These are phyloP conservation scores for Syzygium aqueum DNA, from an alignment of 345 rosid species.

Conservation along the genomic window DNA sequence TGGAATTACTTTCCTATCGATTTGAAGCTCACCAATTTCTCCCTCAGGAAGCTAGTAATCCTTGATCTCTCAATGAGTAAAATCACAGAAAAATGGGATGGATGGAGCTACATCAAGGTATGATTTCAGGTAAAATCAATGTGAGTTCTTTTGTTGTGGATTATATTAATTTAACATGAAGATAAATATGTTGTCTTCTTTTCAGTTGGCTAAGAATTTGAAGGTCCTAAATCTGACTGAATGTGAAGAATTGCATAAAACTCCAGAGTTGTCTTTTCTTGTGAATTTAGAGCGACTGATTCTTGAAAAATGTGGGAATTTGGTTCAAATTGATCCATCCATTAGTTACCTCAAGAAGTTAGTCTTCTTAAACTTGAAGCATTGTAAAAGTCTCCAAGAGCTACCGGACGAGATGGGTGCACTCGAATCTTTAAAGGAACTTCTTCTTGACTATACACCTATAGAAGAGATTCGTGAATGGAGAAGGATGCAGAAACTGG, in stretches of 20 bases:
- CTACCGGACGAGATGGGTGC: neutral
- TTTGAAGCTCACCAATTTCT: neutral
- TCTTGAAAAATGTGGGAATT: neutral
- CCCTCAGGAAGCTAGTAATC: neutral
- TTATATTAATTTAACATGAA: neutral
- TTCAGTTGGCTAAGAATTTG: neutral
- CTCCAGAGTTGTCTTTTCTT: neutral
- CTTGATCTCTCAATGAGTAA: neutral
- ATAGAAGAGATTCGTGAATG: neutral
- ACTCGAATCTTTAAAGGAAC: neutral
- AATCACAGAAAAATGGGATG: neutral
- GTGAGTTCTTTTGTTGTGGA: neutral
- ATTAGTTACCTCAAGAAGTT: neutral
- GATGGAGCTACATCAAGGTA: neutral
- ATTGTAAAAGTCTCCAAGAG: accelerated
- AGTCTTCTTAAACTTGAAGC: neutral
- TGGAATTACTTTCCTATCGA: accelerated
- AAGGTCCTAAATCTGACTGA: neutral
- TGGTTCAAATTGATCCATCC: neutral
- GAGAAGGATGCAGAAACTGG: no score
- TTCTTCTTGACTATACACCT: neutral
- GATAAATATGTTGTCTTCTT: neutral
- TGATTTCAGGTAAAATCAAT: accelerated
- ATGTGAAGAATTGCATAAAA: accelerated
- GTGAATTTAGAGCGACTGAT: no score